Base-by-base conservation (phyloP, 305 asterid species). In the Fraxinus sp. region DNA sequence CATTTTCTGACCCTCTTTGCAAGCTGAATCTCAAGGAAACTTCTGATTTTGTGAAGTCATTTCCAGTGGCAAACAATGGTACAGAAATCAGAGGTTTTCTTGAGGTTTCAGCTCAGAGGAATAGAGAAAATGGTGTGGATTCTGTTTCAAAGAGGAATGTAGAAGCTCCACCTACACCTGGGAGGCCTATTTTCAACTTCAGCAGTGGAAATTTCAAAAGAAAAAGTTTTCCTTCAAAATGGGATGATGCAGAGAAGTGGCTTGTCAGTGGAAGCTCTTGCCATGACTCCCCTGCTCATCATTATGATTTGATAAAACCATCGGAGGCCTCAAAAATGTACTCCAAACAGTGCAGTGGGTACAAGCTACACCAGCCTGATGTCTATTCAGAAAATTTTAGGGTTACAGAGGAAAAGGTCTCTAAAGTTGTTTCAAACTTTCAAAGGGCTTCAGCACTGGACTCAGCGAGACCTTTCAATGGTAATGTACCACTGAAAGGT, bases 241-340 rank as follows among this genome's bases (percentile, higher is more conserved):
- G 99, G 99, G 98, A 95, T 81, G 98, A 95, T 88, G 99, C 99
- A 13, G 98, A 95, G 73, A 95, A 95, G 84, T 95, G 99, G 99
- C 91, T 95, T 83, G 89, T 89, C 16, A 87, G 89, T 86, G 95
- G 95, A 78, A 84, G 83, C 68, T 87, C 94, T 85, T 86, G 88
- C 86, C 87, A 87, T 78, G 93, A 90, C 5, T 87, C 96, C 78
- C 93, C 97, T 73, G 88, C 85, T 71, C 82, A 85, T 11, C 87
- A 78, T 36, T 88, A 84, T 86, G 84, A 85, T 46, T 78, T 87
- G 46, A 84, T 88, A 55, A 80, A 79, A 55, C 28, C 90, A 36
- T 18, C 80, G 36, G 92, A 87, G 35, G 30, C 85, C 33, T 86
- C 93, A 18, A 91, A 82, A 80, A 80, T 88, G 87, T 84, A 74